Percentiles rank a stretch among this genome's conserved stretches.
Evolutionary conservation across 345 rosid genomes (phyloP).

Genomic region (Abelmoschus esculentus): DNA sequence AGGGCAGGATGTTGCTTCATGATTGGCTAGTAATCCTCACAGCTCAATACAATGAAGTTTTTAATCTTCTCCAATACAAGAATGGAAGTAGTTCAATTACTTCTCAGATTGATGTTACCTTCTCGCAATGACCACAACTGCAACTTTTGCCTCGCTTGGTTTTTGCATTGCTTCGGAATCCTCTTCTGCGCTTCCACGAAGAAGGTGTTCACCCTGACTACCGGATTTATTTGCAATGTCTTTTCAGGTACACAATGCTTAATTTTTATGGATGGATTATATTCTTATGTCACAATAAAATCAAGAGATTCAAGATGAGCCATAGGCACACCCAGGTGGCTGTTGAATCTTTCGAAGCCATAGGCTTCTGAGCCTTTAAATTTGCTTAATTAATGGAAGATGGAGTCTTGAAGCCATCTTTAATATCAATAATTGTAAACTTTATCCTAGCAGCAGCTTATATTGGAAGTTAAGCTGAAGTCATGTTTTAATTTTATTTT

Average conservation of each 20-base stretch:
- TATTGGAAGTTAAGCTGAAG: background rate
- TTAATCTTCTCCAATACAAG: constrained; percentile 53
- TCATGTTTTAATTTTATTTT: background rate
- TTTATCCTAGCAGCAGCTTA: constrained; percentile 3
- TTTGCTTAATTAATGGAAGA: background rate
- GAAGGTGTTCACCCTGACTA: constrained; percentile 98
- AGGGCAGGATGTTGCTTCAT: constrained; percentile 83
- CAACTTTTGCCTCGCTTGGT: constrained; percentile 80
- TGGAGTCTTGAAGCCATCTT: background rate
- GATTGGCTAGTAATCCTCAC: constrained; percentile 96
- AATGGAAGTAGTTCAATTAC: constrained; percentile 46
- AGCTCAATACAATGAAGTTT: constrained; percentile 76
- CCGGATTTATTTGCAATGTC: constrained; percentile 89
- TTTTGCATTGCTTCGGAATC: constrained; percentile 90
- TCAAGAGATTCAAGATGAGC: constrained; percentile 3
- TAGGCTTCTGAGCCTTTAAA: background rate
- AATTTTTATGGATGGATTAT: background rate
- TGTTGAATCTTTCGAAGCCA: background rate
- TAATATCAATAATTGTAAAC: background rate
- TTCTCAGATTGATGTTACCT: constrained; percentile 71
- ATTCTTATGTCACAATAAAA: background rate
- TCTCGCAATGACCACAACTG: constrained; percentile 88
- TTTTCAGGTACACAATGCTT: constrained; percentile 64
- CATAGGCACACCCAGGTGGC: background rate
- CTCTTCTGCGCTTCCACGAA: constrained; percentile 88